Base-by-base conservation (phyloP, 2,329 filamentous ascomycete genomes). In the Coniochaeta ligniaria region DNA sequence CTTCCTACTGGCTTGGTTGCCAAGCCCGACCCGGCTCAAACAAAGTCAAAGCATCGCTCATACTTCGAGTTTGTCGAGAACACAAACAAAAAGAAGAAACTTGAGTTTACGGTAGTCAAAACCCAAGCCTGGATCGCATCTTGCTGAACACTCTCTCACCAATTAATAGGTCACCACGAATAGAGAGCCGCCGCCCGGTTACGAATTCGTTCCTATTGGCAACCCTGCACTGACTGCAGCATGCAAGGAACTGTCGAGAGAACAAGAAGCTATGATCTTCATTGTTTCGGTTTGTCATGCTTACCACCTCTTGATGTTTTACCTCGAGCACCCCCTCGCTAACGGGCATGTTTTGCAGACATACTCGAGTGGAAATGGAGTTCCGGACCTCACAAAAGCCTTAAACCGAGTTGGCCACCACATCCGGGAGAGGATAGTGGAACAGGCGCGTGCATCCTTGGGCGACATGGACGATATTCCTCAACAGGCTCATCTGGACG, bases 41-140 rank as follows among this genome's bases (percentile, higher is more conserved):
- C 79, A 38, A 82, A 78, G 62, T 73, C 78, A 50, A 85, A 85
- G 68, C 83, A 88, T 70, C 80, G 83, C 65, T 80, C 82, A 16
- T 87, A 85, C 68, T 86, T 85, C 67, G 85, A 88, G 71, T 79
- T 86, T 63, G 81, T 86, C 62, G 82, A 87, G 67, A 88, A 88
- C 67, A 79, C 79, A 61, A 81, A 87, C 64, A 84, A 82, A 69
- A 87, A 85, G 71, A 83, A 84, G 73, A 87, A 84, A 68, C 78
- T 88, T 58, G 84, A 88, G 68, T 80, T 81, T 64, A 66, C 85
- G 82, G 85, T 87, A 81, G 59, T 60, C n/a, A 35, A 14, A 14
- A 8, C 22, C 31, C 22, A 14, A 33, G n/a, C 28, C 36, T 20
- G 58, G 57, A 68, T 47, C 20, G 43, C 47, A 61, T 65, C 63